Base-by-base conservation (phyloP, 352 stramenopile genomes). In the Globisporangium camurandrum region DNA sequence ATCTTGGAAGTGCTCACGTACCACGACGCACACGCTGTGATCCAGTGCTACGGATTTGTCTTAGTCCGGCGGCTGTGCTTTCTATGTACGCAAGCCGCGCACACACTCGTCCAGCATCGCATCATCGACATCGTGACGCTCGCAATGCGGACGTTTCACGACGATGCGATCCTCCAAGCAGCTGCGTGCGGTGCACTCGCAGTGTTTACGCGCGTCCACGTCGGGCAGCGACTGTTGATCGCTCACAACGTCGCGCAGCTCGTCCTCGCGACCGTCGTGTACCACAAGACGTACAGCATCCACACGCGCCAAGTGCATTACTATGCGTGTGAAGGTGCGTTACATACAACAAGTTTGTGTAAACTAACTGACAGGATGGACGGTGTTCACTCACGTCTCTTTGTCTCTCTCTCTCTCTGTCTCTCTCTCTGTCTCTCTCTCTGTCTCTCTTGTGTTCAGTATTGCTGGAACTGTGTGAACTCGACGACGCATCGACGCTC, bases 261-360 rank as follows among this genome's bases (percentile, higher is more conserved):
- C 30, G 76, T 92, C 23, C 54, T 92, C 26, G 63, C 74, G 11
- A 86, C 77, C 9, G 64, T 89, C 30, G 65, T 84, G n/a, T 74
- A 71, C 31, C 81, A 93, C 66, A 87, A 90, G 52, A 71, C 70
- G 0, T 89, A 90, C 53, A 89, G 76, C 44, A 74, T 90, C 4
- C 79, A 93, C 63, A 90, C 81, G 2, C 76, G 81, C 0, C 81
- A 93, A 61, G 78, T 93, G 14, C 79, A 90, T 41, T 93, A 86
- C 62, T 90, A 90, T 49, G 77, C 75, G 1, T 84, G 71, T 31
- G 78, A 93, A 85, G 75, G 72, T 84, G 31, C 31, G 31, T 38
- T 16, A 17, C 11, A 16, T 2, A n/a, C 31, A 38, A 38, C n/a
- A 1, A 38, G 31, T 16, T 10, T 38, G 31, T 38, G 11, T 16